Base-by-base conservation (phyloP, 306 rosid species). In the Myrica gale region DNA sequence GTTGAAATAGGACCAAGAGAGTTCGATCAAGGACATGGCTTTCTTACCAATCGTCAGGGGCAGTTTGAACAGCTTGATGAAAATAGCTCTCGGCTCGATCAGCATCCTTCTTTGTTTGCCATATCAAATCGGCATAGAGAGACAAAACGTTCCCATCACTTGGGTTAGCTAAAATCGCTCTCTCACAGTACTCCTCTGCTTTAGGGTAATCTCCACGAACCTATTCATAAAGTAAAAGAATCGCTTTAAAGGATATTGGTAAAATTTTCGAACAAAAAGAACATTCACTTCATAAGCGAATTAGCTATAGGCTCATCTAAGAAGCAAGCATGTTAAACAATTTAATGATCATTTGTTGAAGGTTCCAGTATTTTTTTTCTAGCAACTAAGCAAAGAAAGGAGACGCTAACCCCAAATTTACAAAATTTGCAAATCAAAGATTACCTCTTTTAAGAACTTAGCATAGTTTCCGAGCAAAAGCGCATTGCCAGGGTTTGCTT, bases 391-490 rank as follows among this genome's bases (percentile, higher is more conserved):
- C 61, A 72, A 47, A 67, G 72, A 77, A n/a, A 74, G 63, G 68
- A 26, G 21, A 44, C 9, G 17, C n/a, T 51, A 61, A 48, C 51
- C 13, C 56, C 8, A 4, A 50, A 11, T 20, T 51, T 7, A 19
- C 7, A 26, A 23, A 32, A 26, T 19, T 42, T 17, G 44, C 32
- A 42, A 65, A 41, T 9, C 6, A 17, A 7, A 26, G 17, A 55
- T 77, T 75, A 91, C 97, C 93, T 94, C 93, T 81, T 87, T 90
- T 82, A 90, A 84, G 83, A 91, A 94, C 87, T 84, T 94, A 4
- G 94, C 98, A 74, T 91, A 93, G 82, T 90, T 93, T 76, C 90
- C 90, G 5, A 93, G 97, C 73, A 93, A 68, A 77, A 93, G 96
- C 19, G 89, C 80, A 78, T 87, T 84, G 72, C 76, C 80, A 3